phyloP scores from a whole-genome alignment of 148 eudicot species.

The Vaccinium corymbosum region DNA sequence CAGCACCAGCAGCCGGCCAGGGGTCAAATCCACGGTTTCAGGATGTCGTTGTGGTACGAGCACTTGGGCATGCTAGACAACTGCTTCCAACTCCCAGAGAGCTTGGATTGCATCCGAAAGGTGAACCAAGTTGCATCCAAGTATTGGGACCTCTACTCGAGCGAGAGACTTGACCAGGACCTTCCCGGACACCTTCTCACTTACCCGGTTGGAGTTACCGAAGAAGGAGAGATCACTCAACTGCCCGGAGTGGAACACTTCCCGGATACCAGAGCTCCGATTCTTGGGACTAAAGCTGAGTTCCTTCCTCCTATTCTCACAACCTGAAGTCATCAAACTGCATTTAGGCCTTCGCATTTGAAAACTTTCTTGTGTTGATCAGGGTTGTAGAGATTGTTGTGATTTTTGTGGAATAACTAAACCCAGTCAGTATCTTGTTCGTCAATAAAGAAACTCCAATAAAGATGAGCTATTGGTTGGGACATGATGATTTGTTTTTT shows the following conservation, averaged over 20 bases:
- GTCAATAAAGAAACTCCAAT: not conserved
- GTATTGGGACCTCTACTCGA: conserved; percentile 40
- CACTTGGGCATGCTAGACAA: conserved; percentile 39
- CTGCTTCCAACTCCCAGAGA: conserved; percentile 32
- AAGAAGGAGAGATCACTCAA: conserved; percentile 34
- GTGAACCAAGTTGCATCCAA: conserved; percentile 37
- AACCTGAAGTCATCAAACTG: not conserved
- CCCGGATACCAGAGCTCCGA: conserved; percentile 34
- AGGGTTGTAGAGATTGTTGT: not conserved
- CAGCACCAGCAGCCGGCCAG: conserved; percentile 21
- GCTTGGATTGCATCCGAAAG: conserved; percentile 33
- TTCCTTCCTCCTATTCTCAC: conserved; percentile 18
- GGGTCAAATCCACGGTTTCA: conserved; percentile 47
- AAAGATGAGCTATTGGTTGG: not conserved
- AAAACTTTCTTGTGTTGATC: not conserved
- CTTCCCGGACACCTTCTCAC: conserved; percentile 42
- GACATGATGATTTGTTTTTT: not conserved
- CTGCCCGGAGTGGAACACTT: conserved; percentile 30
- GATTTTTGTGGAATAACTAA: not conserved
- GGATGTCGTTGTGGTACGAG: conserved; percentile 54
- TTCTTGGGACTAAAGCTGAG: conserved; percentile 31
- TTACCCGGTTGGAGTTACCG: conserved; percentile 33
- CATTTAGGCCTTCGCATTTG: not conserved
- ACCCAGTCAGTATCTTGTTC: not conserved
- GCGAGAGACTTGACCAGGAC: conserved; percentile 31